These are phyloP conservation scores for Ammopiptanthus mongolicus DNA, from an alignment of 306 rosid species.

Conservation along the genomic window DNA sequence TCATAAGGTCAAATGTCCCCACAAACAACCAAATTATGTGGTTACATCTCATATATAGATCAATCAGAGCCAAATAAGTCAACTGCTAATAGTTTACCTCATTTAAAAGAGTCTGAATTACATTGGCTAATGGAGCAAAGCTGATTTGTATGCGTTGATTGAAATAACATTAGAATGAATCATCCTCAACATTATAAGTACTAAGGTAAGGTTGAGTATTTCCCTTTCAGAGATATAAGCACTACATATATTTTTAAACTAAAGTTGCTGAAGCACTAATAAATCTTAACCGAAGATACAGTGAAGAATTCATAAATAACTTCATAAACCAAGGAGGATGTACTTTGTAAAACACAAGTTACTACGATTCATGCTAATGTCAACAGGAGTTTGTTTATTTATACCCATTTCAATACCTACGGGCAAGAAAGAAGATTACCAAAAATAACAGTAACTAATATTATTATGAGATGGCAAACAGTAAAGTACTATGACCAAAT, in stretches of 20 bases:
- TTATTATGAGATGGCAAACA: background rate
- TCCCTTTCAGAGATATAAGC: conserved; percentile 5
- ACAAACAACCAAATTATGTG: conserved; percentile 4
- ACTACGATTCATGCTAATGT: conserved; percentile 2
- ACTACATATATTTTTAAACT: background rate
- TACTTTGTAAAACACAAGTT: conserved; percentile 2
- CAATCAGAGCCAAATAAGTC: conserved; percentile 1
- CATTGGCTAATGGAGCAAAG: conserved; percentile 96
- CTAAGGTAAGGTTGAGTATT: conserved; percentile 11
- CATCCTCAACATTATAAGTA: conserved; percentile 24
- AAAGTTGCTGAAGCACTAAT: background rate
- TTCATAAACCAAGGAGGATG: background rate
- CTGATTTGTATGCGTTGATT: conserved; percentile 81
- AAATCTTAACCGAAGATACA: background rate
- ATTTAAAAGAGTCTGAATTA: conserved; percentile 76
- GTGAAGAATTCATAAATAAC: conserved; percentile 11
- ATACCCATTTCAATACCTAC: background rate
- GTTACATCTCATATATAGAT: background rate
- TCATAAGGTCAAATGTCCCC: conserved; percentile 3
- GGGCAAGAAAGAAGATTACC: background rate
- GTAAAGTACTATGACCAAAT: background rate
- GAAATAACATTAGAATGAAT: conserved; percentile 31
- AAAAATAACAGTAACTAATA: background rate
- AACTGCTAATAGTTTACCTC: conserved; percentile 53
- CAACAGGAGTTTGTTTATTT: background rate